These are phyloP conservation scores for Phytopythium montanum DNA, from an alignment of 352 stramenopile genomes.

Conservation along the genomic window DNA sequence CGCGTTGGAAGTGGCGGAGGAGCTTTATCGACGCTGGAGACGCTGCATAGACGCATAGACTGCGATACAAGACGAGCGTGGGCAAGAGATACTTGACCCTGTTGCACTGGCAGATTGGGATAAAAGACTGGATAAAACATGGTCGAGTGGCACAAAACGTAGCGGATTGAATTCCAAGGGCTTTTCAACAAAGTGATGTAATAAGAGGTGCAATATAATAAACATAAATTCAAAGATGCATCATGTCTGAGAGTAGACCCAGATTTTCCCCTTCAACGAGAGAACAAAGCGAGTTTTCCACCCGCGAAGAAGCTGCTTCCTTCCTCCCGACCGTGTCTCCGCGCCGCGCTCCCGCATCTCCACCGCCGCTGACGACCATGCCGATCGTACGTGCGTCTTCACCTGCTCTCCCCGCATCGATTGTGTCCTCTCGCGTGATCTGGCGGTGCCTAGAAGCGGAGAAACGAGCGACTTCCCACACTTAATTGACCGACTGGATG, in stretches of 20 bases:
- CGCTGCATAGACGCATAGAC: too few relatives aligned
- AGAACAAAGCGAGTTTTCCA: background rate
- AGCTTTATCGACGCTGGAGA: too few relatives aligned
- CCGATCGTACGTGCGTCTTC: constrained; percentile 27
- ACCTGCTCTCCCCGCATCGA: background rate
- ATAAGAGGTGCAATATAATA: background rate
- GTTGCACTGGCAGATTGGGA: too few relatives aligned
- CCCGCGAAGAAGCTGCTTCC: constrained; percentile 1
- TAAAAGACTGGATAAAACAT: too few relatives aligned
- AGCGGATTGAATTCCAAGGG: too few relatives aligned
- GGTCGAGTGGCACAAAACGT: too few relatives aligned
- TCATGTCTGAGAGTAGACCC: background rate
- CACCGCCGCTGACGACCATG: constrained; percentile 16
- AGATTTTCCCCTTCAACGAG: constrained; percentile 1
- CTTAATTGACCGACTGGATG: too few relatives aligned
- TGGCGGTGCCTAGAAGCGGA: background rate
- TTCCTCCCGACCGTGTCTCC: background rate
- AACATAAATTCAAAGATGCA: background rate
- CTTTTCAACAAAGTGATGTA: background rate
- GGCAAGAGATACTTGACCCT: too few relatives aligned
- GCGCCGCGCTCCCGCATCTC: background rate
- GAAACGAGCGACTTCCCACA: too few relatives aligned
- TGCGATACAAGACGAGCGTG: too few relatives aligned
- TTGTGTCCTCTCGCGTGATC: background rate
- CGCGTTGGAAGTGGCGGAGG: too few relatives aligned